These are phyloP conservation scores for Hordeum pubiflorum DNA, from an alignment of 202 grass and related monocot genomes.

Conservation along the genomic window DNA sequence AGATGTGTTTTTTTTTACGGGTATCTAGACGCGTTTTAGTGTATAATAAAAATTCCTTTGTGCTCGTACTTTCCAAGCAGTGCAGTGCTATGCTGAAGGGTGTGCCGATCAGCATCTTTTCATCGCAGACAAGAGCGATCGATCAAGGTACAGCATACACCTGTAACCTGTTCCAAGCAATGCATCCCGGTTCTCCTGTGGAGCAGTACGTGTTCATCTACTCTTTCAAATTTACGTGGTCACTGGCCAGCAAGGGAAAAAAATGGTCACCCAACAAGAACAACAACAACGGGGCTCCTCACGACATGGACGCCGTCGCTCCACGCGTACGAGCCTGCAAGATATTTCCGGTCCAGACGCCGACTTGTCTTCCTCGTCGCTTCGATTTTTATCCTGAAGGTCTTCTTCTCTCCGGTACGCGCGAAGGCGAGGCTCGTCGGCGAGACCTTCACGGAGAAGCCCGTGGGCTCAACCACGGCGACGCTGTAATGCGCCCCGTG, in stretches of 20 bases:
- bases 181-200: background rate
- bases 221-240: background rate
- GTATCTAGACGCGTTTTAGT: too few relatives aligned
- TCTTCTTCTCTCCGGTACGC: slow-evolving; percentile 42
- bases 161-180: background rate
- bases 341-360: background rate
- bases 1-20: too few relatives aligned
- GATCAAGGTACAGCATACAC: background rate
- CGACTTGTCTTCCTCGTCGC: background rate
- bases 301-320: slow-evolving; percentile 57
- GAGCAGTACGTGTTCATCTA: background rate
- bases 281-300: slow-evolving; percentile 62
- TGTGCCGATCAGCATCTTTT: too few relatives aligned
- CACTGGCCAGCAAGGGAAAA: background rate
- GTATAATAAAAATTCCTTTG: too few relatives aligned
- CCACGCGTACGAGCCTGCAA: slow-evolving; percentile 69
- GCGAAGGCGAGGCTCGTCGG: slow-evolving; percentile 44
- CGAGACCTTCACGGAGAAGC: slow-evolving; percentile 47
- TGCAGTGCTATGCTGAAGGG: too few relatives aligned
- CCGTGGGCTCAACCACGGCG: slow-evolving; percentile 33
- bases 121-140: too few relatives aligned
- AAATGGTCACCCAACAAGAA: slow-evolving; percentile 35
- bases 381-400: slow-evolving; percentile 35
- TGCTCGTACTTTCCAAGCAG: too few relatives aligned
- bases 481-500: slow-evolving; percentile 36